Evolutionary conservation across 116 monocot genomes (phyloP).

Genomic region (Iris pallida): DNA sequence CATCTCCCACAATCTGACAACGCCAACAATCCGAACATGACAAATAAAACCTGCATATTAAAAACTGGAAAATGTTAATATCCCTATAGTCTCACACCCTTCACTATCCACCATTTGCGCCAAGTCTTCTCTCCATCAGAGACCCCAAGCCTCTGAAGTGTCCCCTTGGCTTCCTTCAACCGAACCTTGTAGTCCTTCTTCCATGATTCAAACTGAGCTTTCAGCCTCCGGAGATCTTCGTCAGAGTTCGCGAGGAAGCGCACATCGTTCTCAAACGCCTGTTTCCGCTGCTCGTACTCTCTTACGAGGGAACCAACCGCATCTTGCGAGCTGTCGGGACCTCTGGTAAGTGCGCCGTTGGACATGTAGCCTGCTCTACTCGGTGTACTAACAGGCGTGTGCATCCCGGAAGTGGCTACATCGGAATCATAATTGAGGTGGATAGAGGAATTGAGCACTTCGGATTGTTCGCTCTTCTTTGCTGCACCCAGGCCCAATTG

Average conservation of each 20-base stretch:
- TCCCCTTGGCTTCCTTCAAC: conserved; percentile 1
- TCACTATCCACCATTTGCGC: conserved; percentile 10
- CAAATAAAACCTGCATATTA: too few species aligned
- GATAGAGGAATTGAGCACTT: neutral
- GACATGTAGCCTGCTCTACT: neutral
- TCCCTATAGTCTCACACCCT: too few species aligned
- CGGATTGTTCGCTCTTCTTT: conserved; percentile 1
- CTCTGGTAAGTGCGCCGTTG: neutral
- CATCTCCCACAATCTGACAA: too few species aligned
- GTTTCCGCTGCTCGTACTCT: conserved; percentile 12
- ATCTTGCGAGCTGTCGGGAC: neutral
- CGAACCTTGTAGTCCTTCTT: conserved; percentile 26
- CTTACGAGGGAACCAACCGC: neutral
- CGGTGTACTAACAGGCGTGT: conserved; percentile 5
- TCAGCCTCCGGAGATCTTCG: conserved; percentile 20
- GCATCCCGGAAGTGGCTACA: neutral
- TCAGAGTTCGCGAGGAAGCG: neutral
- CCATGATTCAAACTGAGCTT: conserved; percentile 14
- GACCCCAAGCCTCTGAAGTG: conserved; percentile 3
- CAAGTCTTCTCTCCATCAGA: conserved; percentile 7
- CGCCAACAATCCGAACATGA: too few species aligned
- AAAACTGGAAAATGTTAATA: too few species aligned
- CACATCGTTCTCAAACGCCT: conserved; percentile 14
- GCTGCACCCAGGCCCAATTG: conserved; percentile 2
- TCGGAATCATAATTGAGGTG: neutral